These are phyloP conservation scores for Talaromyces liani DNA, from an alignment of 495 filamentous ascomycete species.

Conservation along the genomic window DNA sequence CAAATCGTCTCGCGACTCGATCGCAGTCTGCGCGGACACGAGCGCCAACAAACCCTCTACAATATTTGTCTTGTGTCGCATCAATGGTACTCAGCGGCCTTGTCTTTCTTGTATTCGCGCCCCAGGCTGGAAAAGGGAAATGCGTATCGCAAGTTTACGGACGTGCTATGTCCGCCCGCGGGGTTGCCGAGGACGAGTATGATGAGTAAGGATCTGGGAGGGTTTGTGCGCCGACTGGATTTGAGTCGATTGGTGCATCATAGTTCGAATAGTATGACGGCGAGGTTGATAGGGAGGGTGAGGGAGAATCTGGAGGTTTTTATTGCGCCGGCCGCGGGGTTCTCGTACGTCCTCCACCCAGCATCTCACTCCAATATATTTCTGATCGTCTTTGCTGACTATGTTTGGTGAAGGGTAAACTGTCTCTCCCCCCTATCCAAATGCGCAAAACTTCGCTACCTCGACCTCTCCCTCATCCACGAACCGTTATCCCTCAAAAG, in stretches of 20 bases:
- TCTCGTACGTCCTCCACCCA: slow-evolving; percentile 36
- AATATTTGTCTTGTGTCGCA: slow-evolving; percentile 51
- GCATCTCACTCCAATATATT: too few relatives aligned
- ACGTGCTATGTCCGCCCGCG: slow-evolving; percentile 55
- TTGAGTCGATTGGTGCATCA: slow-evolving; percentile 58
- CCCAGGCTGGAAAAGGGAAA: slow-evolving; percentile 41
- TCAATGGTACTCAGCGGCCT: slow-evolving; percentile 56
- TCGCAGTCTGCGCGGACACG: slow-evolving; percentile 7
- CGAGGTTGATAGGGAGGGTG: slow-evolving; percentile 52
- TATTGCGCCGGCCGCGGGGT: slow-evolving; percentile 57
- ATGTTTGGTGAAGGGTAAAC: slow-evolving; percentile 34
- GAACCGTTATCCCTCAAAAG: slow-evolving; percentile 43
- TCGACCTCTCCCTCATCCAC: slow-evolving; percentile 55
- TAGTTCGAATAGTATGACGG: slow-evolving; percentile 55
- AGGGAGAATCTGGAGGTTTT: slow-evolving; percentile 53
- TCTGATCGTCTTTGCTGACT: background rate
- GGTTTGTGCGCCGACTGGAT: slow-evolving; percentile 49
- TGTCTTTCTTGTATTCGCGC: slow-evolving; percentile 47
- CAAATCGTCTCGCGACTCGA: slow-evolving; percentile 26
- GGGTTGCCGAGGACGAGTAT: slow-evolving; percentile 35
- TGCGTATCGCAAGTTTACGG: slow-evolving; percentile 52
- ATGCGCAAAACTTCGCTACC: slow-evolving; percentile 43
- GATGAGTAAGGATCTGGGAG: slow-evolving; percentile 45
- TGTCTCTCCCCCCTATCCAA: slow-evolving; percentile 57
- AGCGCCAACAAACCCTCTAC: slow-evolving; percentile 39